phyloP scores from a whole-genome alignment of 2,329 filamentous ascomycete genomes.

The Aspergillus pseudoglaucus region DNA sequence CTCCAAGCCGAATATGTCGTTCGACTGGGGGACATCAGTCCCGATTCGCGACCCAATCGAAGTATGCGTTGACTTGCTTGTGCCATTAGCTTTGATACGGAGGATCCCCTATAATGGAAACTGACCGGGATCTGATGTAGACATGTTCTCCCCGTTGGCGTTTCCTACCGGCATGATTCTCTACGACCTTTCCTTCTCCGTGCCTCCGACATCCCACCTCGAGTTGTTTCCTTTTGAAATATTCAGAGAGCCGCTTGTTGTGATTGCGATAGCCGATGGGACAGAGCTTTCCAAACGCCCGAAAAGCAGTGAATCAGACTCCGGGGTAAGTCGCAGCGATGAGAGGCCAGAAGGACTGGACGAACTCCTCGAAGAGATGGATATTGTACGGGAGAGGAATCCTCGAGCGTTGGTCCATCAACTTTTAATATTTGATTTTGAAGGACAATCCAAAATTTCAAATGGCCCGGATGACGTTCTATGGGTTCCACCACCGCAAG shows the following conservation, averaged over 20 bases:
- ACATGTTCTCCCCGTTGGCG: slow-evolving; percentile 87
- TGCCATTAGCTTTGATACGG: neutral
- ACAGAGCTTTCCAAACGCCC: slow-evolving; percentile 51
- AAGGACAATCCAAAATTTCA: slow-evolving; percentile 50
- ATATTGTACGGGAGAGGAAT: slow-evolving; percentile 64
- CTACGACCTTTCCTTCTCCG: slow-evolving; percentile 77
- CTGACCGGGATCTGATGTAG: slow-evolving; percentile 40
- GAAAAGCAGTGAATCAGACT: slow-evolving; percentile 7
- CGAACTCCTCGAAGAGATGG: slow-evolving; percentile 55
- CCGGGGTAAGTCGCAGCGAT: slow-evolving; percentile 7
- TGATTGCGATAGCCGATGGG: slow-evolving; percentile 82
- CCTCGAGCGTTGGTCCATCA: slow-evolving; percentile 71
- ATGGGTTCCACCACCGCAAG: slow-evolving; percentile 60
- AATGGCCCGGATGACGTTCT: slow-evolving; percentile 58
- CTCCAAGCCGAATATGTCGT: slow-evolving; percentile 75
- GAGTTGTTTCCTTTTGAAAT: slow-evolving; percentile 83
- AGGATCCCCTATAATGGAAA: neutral
- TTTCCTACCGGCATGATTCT: slow-evolving; percentile 81
- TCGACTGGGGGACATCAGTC: slow-evolving; percentile 76
- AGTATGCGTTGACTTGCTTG: slow-evolving; percentile 52
- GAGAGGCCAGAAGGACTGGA: slow-evolving; percentile 29
- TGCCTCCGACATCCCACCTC: slow-evolving; percentile 71
- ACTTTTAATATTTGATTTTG: slow-evolving; percentile 72
- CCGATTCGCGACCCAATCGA: slow-evolving; percentile 76
- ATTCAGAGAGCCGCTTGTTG: slow-evolving; percentile 73